These are phyloP conservation scores for Nemophila menziesii DNA, from an alignment of 257 asterid genomes.

Conservation along the genomic window DNA sequence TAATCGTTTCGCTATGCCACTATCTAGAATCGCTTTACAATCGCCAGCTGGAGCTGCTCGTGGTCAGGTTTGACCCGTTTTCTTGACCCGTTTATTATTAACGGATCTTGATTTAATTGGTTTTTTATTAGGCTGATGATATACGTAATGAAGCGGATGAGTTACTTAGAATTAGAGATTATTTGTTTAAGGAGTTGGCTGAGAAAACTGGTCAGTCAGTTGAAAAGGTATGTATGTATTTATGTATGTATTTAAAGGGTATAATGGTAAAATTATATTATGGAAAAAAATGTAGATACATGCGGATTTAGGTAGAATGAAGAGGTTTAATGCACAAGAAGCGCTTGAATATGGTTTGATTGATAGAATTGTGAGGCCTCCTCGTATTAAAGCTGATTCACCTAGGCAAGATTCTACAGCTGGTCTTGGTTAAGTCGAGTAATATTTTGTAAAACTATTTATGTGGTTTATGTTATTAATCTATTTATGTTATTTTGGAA, in stretches of 20 bases:
- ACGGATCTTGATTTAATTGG: conserved; percentile 1
- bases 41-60: conserved; percentile 97
- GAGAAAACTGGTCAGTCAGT: conserved; percentile 74
- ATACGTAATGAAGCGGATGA: conserved; percentile 77
- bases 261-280: no score
- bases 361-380: conserved; percentile 66
- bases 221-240: conserved; percentile 41
- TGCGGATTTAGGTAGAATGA: conserved; percentile 56
- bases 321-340: conserved; percentile 61
- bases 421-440: conserved; percentile 47
- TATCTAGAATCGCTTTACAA: conserved; percentile 49
- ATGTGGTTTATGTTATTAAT: no score
- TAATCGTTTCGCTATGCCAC: conserved; percentile 67
- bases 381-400: conserved; percentile 39
- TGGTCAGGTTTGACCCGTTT: conserved; percentile 56
- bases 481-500: no score
- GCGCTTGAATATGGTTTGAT: conserved; percentile 89
- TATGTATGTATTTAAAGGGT: not conserved
- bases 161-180: conserved; percentile 70
- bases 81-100: conserved; percentile 3
- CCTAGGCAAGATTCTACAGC: conserved; percentile 30
- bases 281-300: conserved; percentile 62
- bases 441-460: not conserved
- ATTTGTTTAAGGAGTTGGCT: conserved; percentile 85
- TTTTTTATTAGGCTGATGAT: conserved; percentile 97